Evolutionary conservation across 2,329 filamentous ascomycete genomes (phyloP).

Genomic region (Cladophialophora yegresii): DNA sequence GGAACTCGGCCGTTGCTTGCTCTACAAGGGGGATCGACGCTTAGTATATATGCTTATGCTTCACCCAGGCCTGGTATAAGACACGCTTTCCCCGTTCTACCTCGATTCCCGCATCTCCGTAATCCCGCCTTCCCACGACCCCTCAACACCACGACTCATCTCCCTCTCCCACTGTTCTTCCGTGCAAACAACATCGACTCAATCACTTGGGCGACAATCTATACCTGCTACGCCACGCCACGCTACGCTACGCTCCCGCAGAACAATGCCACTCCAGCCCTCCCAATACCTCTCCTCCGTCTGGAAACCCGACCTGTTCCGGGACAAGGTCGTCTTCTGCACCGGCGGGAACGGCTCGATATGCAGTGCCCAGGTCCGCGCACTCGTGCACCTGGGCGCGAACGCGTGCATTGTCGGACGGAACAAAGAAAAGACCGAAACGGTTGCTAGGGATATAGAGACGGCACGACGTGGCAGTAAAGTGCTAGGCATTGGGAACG

Average conservation of each 20-base stretch:
- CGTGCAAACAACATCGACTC: background rate
- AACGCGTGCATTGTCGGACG: conserved; percentile 93
- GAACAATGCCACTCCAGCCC: conserved; percentile 66
- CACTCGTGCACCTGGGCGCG: conserved; percentile 85
- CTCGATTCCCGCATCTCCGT: background rate
- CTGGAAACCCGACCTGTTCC: conserved; percentile 88
- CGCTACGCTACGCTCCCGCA: too few relatives aligned
- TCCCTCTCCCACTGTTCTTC: background rate
- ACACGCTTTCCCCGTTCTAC: background rate
- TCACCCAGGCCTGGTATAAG: background rate
- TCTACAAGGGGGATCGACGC: background rate
- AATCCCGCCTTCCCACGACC: background rate
- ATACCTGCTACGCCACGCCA: too few relatives aligned
- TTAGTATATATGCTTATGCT: background rate
- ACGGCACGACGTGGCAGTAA: conserved; percentile 75
- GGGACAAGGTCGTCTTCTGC: conserved; percentile 86
- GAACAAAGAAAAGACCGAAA: conserved; percentile 83
- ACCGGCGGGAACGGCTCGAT: conserved; percentile 93
- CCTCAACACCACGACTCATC: background rate
- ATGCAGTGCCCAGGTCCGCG: conserved; percentile 89
- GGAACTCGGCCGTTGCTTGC: conserved; percentile 10
- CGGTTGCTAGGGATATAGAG: conserved; percentile 77
- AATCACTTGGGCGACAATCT: too few relatives aligned
- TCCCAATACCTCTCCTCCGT: conserved; percentile 77
- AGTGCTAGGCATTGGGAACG: conserved; percentile 78